A percentile compares a stretch with the other conserved stretches of the same genome.
Conservation (phyloP, 176 grass and related monocot species). For the Musa acuminata region DNA sequence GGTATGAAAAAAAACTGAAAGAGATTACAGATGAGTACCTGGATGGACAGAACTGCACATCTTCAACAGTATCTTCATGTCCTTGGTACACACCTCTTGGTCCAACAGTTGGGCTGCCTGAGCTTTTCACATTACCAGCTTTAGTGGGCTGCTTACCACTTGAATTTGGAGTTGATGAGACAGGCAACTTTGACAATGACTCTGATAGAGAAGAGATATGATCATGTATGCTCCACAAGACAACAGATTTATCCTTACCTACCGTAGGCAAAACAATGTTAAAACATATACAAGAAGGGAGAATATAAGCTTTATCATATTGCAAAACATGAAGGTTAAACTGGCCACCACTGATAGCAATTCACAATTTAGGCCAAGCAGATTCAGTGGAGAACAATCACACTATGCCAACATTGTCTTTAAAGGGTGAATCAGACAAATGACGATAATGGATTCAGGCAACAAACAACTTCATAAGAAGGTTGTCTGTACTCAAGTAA, state of each 20-base stretch:
- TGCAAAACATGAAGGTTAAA: neutral
- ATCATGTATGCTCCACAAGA: slow-evolving; percentile 90
- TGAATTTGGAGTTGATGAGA: slow-evolving; percentile 44
- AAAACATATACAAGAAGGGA: neutral
- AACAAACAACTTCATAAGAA: neutral
- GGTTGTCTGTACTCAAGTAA: neutral
- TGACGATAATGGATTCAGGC: neutral
- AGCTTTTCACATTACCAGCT: slow-evolving; percentile 40
- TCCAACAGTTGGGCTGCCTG: slow-evolving; percentile 62
- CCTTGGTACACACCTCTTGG: slow-evolving; percentile 67
- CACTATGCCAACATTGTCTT: neutral
- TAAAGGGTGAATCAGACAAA: neutral
- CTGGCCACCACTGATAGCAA: neutral
- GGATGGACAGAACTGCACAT: slow-evolving; percentile 89
- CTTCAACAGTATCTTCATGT: slow-evolving; percentile 83
- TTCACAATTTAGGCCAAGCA: neutral
- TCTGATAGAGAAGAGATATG: slow-evolving; percentile 62
- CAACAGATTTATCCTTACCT: slow-evolving; percentile 90
- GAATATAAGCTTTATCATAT: neutral
- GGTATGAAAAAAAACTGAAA: neutral
- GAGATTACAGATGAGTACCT: slow-evolving; percentile 37
- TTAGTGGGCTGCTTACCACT: slow-evolving; percentile 43
- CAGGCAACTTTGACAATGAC: slow-evolving; percentile 33
- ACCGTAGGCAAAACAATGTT: neutral
- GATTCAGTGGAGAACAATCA: neutral